Base-by-base conservation (phyloP, 2,329 filamentous ascomycete species). In the Talaromyces sp. region DNA sequence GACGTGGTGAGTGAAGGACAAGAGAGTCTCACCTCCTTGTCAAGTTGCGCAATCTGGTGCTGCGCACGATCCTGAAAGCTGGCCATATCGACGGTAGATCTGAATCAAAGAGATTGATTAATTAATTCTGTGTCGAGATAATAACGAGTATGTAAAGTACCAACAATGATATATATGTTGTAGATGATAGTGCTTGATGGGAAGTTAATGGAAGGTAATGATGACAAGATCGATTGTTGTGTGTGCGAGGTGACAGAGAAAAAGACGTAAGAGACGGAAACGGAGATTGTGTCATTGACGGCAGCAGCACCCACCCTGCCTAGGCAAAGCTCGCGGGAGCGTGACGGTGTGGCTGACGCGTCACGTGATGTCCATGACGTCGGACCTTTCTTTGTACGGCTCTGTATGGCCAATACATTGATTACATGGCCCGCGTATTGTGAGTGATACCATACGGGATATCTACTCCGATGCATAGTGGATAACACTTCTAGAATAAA, bases 31-130 rank as follows among this genome's bases (percentile, higher is more conserved):
- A 87, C 85, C 83, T 86, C 84, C 79, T 88, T 88, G 80, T 88
- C 86, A 73, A 88, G 84, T 80, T 87, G 84, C 69, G 84, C 84
- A 70, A 88, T 82, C 69, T 85, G 81, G 75, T 87, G 82, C 78
- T 86, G 83, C 70, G 83, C 83, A 76, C 82, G 81, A 71, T 87
- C 84, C 76, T 87, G 84, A 78, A 86, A 82, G 73, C 82, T 71
- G 66, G 75, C 74, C 75, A 77, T 76, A 71, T 70, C 68, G 50
- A 48, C 28, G 25, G 42, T 31, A 28, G 37, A 33, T 59, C 23
- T 48, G 25, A 23, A 16, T 46, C 16, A 35, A 37, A 54, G 21
- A 54, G n/a, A 54, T 21, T 5, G 50, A 54, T 35, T 54, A 21
- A 37, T 54, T 54, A 21, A 37, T 54, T 54, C 6, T 35, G 31